Base-by-base conservation (phyloP, 2,329 filamentous ascomycete species). In the Pseudogymnoascus sp. region DNA sequence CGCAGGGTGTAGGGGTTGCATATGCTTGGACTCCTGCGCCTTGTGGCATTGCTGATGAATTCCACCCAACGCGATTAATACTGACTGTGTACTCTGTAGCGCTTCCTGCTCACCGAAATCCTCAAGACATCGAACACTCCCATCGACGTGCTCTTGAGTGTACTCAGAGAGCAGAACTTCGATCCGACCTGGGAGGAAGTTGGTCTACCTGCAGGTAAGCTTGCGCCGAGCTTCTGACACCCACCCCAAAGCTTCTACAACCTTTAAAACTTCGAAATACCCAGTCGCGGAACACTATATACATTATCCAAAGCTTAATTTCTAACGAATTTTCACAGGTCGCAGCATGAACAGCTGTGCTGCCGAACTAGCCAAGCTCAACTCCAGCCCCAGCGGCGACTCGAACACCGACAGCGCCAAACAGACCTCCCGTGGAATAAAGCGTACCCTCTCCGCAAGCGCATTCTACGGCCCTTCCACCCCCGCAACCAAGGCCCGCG, bases 111-210 rank as follows among this genome's bases (percentile, higher is more conserved):
- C 66, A 75, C 78, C 67, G 79, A 82, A 68, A 77, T 81, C 66
- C 73, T 82, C 67, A 82, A 80, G 70, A 74, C 75, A 25, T 72
- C 75, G 56, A 73, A 75, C 61, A 71, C 78, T 50, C 70, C 75
- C 53, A 74, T 76, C 66, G 73, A 73, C 66, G 69, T 80, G 65
- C 75, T 80, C 67, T 75, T 76, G 67, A 72, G 73, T 66, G 69
- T 81, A 65, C 75, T 80, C 68, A 72, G 73, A 66, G 73, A 76
- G 62, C 67, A 71, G 65, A 73, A 75, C 66, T 74, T 79, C 66
- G 74, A 76, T 68, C 78, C 77, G 62, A 73, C 73, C 70, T 81
- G 78, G 78, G 75, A 75, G 64, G 77, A 81, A 62, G 76, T 77
- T 64, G 73, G 77, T 44, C 71, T 81, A 60, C 79, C 79, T 66